Evolutionary conservation across 768 basidiomycete genomes (phyloP).

Genomic region (Hypholoma sublateritium): DNA sequence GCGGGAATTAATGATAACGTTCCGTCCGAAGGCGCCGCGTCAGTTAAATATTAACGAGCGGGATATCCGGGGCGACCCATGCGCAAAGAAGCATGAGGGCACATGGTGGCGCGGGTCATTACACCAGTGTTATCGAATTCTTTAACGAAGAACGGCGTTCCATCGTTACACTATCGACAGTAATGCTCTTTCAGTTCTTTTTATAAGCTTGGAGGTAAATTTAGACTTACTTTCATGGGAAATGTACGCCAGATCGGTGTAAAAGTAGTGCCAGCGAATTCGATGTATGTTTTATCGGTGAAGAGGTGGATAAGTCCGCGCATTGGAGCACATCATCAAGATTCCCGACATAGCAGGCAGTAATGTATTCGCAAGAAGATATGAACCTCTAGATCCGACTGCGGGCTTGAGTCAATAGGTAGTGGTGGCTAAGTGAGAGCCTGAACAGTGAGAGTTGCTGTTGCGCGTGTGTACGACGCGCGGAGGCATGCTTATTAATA

Average conservation of each 20-base stretch:
- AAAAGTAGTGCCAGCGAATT: not conserved
- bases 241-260: not conserved
- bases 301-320: not conserved
- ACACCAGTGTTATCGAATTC: not conserved
- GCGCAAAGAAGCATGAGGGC: slow-evolving; percentile 2
- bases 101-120: slow-evolving; percentile 1
- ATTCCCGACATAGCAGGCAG: too few relatives aligned
- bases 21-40: not conserved
- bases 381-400: too few relatives aligned
- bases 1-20: too few relatives aligned
- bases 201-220: not conserved
- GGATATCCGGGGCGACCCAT: not conserved
- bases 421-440: too few relatives aligned
- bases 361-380: too few relatives aligned
- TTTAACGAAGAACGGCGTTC: not conserved
- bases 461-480: too few relatives aligned
- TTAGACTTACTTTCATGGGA: not conserved
- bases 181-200: not conserved
- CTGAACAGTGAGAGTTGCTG: too few relatives aligned
- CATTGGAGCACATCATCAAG: too few relatives aligned
- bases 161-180: not conserved
- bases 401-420: too few relatives aligned
- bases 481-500: too few relatives aligned
- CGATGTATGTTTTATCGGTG: not conserved
- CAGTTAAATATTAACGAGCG: not conserved